A percentile compares a stretch with the other conserved stretches of the same genome.
Conservation (phyloP, 768 basidiomycete genomes). For the Mycena maculata region DNA sequence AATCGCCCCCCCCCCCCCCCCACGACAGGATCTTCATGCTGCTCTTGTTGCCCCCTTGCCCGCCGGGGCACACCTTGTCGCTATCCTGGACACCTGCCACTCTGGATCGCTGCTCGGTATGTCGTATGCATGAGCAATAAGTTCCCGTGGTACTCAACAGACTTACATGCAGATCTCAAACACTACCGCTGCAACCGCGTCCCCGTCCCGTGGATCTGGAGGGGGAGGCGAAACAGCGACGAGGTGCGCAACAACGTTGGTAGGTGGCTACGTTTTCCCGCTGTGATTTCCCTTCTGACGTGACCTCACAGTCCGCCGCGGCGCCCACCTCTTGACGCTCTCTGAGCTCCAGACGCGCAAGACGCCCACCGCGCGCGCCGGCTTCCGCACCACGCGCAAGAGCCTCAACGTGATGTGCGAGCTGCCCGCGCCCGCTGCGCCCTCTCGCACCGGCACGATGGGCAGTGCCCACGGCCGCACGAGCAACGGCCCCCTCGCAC, state of each 20-base stretch:
- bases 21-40: slow-evolving; percentile 20
- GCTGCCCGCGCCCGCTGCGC: background rate
- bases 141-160: background rate
- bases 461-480: background rate
- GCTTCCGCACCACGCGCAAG: background rate
- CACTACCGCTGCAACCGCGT: slow-evolving; percentile 32
- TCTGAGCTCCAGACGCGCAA: background rate
- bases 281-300: too few species aligned
- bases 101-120: slow-evolving; percentile 33
- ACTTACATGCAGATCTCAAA: slow-evolving; percentile 16
- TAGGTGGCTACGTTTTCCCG: slow-evolving; percentile 3
- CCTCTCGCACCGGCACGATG: background rate
- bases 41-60: slow-evolving; percentile 28
- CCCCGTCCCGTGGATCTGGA: slow-evolving; percentile 21
- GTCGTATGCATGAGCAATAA: background rate
- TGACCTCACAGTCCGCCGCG: slow-evolving; percentile 10
- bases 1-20: background rate
- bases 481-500: background rate
- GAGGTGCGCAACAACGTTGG: slow-evolving; percentile 4
- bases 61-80: slow-evolving; percentile 28
- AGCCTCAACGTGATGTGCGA: slow-evolving; percentile 14
- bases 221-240: slow-evolving; percentile 4
- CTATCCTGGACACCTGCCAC: slow-evolving; percentile 33
- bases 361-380: background rate
- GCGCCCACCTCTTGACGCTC: slow-evolving; percentile 4